phyloP scores from a whole-genome alignment of 805 yeast genomes.

The Lipomyces yamanashiensis region DNA sequence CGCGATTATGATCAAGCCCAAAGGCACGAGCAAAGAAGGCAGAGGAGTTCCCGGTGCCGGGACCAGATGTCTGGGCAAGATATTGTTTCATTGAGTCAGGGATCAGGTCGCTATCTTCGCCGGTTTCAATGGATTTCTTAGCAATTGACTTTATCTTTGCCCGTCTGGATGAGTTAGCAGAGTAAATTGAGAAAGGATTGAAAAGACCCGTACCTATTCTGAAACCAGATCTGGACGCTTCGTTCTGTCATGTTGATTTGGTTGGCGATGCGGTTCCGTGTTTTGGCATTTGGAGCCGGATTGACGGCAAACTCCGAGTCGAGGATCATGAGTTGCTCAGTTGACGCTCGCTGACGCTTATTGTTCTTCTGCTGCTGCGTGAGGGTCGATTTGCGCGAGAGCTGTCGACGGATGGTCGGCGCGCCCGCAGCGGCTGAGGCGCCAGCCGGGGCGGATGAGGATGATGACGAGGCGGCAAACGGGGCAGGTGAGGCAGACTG shows the following conservation, averaged over 20 bases:
- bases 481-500: neutral
- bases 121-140: conserved; percentile 34
- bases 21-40: conserved; percentile 33
- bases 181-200: neutral
- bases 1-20: conserved; percentile 11
- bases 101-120: conserved; percentile 32
- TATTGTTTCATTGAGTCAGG: conserved; percentile 36
- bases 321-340: conserved; percentile 72
- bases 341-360: conserved; percentile 75
- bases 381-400: conserved; percentile 31
- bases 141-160: conserved; percentile 36
- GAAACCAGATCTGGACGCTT: conserved; percentile 92
- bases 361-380: conserved; percentile 47
- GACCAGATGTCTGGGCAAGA: conserved; percentile 30
- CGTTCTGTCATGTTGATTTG: conserved; percentile 83
- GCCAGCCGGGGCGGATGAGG: neutral
- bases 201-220: conserved; percentile 51
- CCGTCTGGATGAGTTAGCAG: conserved; percentile 15
- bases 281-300: conserved; percentile 61
- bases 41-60: conserved; percentile 20
- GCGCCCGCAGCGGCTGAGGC: conserved; percentile 8
- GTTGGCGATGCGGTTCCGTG: conserved; percentile 59
- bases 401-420: conserved; percentile 11
- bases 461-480: neutral
- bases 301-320: conserved; percentile 71